Conservation (phyloP, 306 rosid genomes). For the Quercus variabilis region DNA sequence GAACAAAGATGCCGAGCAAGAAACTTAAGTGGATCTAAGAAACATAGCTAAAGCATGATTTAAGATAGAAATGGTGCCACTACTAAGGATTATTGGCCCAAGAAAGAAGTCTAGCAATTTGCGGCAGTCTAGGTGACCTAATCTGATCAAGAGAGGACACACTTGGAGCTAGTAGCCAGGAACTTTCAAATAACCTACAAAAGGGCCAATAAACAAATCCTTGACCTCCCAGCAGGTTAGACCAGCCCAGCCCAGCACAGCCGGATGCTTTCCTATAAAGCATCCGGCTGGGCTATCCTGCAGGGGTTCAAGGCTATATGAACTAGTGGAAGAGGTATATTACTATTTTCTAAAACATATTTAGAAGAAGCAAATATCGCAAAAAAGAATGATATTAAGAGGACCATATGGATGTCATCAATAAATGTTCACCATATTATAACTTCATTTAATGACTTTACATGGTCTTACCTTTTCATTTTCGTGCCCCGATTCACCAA, state of each 20-base stretch:
- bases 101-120: not conserved
- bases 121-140: not conserved
- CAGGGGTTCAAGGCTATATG: not conserved
- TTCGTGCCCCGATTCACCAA: slow-evolving; percentile 94
- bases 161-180: not conserved
- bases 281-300: too few relatives aligned
- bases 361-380: not conserved
- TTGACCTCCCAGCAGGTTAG: not conserved
- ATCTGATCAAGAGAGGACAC: not conserved
- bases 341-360: not conserved
- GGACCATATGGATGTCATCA: not conserved
- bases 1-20: not conserved
- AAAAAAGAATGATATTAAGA: not conserved
- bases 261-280: too few relatives aligned
- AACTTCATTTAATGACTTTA: slow-evolving; percentile 5
- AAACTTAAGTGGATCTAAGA: not conserved
- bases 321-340: not conserved
- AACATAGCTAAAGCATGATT: not conserved
- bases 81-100: not conserved
- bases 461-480: slow-evolving; percentile 60
- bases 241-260: too few relatives aligned
- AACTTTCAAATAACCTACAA: not conserved
- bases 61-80: not conserved
- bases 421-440: not conserved
- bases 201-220: not conserved